Base-by-base conservation (phyloP, 1,284 basidiomycete genomes). In the Meripilus lineatus region DNA sequence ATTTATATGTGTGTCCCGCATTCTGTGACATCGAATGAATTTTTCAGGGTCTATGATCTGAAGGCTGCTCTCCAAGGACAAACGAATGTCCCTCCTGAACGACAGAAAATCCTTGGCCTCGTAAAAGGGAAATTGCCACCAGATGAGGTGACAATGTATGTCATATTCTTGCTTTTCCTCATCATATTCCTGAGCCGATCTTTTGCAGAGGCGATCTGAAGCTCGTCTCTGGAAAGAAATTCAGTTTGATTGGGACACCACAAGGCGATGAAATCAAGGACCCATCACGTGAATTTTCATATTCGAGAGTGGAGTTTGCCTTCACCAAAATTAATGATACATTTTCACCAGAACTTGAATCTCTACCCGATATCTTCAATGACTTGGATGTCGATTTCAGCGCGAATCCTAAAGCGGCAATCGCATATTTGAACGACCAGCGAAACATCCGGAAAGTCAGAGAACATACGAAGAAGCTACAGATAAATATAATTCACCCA, bases 61-160 rank as follows among this genome's bases (percentile, higher is more conserved):
- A 86, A 86, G 63, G 67, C 70, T 15, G 62, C 72, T 6, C 62
- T 96, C 30, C 77, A 84, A 50, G 73, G 69, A 25, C 61, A 92
- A 45, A 95, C 92, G 1, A 76, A 74, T 46, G 89, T 96, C 2
- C 90, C 92, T 3, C 77, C 83, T 21, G 88, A 89, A 52, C 74
- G 91, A 14, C 91, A 95, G 68, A 95, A 96, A 71, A 84, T 95
- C 43, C 72, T 94, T 11, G 90, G 90, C 1, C 66, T 95, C 22
- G 81, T 88, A 28, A 90, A 89, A 55, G 89, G 89, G 28, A 93
- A 89, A 61, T 67, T 94, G 10, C 88, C 89, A 4, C 69, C 77
- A 2, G 88, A 93, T 54, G 78, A 86, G 48, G 78, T 68, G 38
- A 71, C 74, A 48, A 77, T 89, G 80, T 86, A 61, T 55, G 76